Evolutionary conservation across 192 early-diverging fungal species (phyloP), one percentile per base, ranked within the genome.

Genomic region (Linnemannia exigua): DNA sequence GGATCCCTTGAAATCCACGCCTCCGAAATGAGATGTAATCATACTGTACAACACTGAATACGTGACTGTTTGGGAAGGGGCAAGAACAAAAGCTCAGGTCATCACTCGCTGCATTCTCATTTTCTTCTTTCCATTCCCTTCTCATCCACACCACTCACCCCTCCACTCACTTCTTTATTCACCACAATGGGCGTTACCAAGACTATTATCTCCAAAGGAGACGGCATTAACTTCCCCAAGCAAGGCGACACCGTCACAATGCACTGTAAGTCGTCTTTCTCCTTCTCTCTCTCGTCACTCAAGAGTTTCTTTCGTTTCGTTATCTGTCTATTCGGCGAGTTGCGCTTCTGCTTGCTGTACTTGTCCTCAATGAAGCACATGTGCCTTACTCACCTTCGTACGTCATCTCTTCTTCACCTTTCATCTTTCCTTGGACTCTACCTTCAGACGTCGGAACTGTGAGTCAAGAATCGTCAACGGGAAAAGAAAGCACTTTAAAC

Each of bases 201-300:
- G 48, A 63, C 46, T 19, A 9, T 20, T 50, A 31, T 84, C 22
- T 11, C 51, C 5, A 51, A 72, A 31, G 82, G 82, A 67, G 82
- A 84, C 41, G 82, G 76, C 22, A 2, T 8, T 5, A 79, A 47
- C 76, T 84, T 75, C 82, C 84, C 92, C 81, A 84, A 91, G 90
- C 9, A 33, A 5, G 92, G 91, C 46, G 81, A 93, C 79, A 90
- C 66, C 28, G 88, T 93, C 72, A 78, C 83, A 72, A 94, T 94
- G 84, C 93, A 93, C 92, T 94, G 93, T 83, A 83, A 75, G 76
- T 69, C 51, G 87, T 85, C 35, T 84, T 38, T 78, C 77, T 70
- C 73, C 90, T 84, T 93, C 20, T n/a, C 15, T 54, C 4, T n/a
- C 22, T 25, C 11, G 51, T n/a, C 50, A 51, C 4, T 73, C 25